These are phyloP conservation scores for Podospora conica DNA, from an alignment of 495 filamentous ascomycete species.

Conservation along the genomic window DNA sequence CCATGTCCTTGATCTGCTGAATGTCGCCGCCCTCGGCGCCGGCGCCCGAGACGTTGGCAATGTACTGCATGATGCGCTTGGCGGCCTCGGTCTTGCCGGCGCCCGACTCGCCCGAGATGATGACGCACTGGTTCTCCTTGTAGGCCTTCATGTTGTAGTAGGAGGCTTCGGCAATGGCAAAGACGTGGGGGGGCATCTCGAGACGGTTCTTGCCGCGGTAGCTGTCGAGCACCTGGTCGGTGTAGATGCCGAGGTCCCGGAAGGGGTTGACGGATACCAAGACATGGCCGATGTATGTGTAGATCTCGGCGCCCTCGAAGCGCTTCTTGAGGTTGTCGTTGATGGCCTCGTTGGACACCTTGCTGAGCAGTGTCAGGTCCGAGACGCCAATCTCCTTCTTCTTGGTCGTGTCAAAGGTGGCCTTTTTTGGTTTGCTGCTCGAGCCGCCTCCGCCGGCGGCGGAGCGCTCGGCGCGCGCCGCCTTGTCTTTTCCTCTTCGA, in stretches of 20 bases:
- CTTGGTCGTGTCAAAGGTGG: conserved; percentile 88
- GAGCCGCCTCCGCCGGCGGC: conserved; percentile 43
- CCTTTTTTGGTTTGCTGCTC: conserved; percentile 80
- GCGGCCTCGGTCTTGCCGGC: conserved; percentile 99
- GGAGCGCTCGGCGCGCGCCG: conserved; percentile 54
- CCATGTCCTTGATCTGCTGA: conserved; percentile 97
- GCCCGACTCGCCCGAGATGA: conserved; percentile 97
- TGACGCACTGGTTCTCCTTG: conserved; percentile 98
- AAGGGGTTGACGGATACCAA: conserved; percentile 99
- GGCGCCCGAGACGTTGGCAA: conserved; percentile 91
- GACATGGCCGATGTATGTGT: conserved; percentile 99
- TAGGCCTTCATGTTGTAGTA: conserved; percentile 99
- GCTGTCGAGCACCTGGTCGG: conserved; percentile 79
- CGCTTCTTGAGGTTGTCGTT: conserved; percentile 98
- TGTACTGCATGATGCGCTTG: conserved; percentile 99
- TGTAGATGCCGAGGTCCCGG: conserved; percentile 97
- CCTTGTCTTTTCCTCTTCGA: conserved; percentile 53
- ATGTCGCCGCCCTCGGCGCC: conserved; percentile 85
- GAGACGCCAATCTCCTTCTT: conserved; percentile 99
- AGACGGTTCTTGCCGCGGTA: conserved; percentile 96
- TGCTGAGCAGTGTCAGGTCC: conserved; percentile 93
- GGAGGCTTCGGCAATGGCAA: conserved; percentile 89
- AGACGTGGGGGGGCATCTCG: conserved; percentile 93
- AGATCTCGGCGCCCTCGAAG: conserved; percentile 95
- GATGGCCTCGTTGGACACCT: conserved; percentile 98